Percentiles rank a stretch among this genome's conserved stretches.
These are phyloP conservation scores for rapeseed (Brassica napus) DNA, from an alignment of 345 rosid genomes.

Conservation along the genomic window Da-Ae NC_063447.1:60337501-60338000, in stretches of 20 bases:
- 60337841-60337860: conserved; percentile 89
- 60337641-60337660: conserved; percentile 95
- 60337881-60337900: conserved; percentile 94
- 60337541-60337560: conserved; percentile 77
- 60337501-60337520: conserved; percentile 44
- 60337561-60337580: conserved; percentile 80
- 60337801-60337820: conserved; percentile 96
- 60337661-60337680: conserved; percentile 63
- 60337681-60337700: conserved; percentile 1
- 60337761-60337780: conserved; percentile 71
- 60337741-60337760: conserved; percentile 82
- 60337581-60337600: conserved; percentile 87
- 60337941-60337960: conserved; percentile 75
- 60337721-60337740: conserved; percentile 10
- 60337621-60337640: conserved; percentile 75
- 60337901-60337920: conserved; percentile 76
- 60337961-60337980: conserved; percentile 67
- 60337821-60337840: conserved; percentile 94
- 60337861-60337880: conserved; percentile 97
- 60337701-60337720: conserved; percentile 21
- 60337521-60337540: conserved; percentile 58
- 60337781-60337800: conserved; percentile 92
- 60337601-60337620: conserved; percentile 56
- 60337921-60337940: conserved; percentile 42
- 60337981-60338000: conserved; percentile 14